Evolutionary conservation across 345 rosid species (phyloP), one percentile per base, ranked within the genome.

Genomic region (Eucalyptus camaldulensis): DNA sequence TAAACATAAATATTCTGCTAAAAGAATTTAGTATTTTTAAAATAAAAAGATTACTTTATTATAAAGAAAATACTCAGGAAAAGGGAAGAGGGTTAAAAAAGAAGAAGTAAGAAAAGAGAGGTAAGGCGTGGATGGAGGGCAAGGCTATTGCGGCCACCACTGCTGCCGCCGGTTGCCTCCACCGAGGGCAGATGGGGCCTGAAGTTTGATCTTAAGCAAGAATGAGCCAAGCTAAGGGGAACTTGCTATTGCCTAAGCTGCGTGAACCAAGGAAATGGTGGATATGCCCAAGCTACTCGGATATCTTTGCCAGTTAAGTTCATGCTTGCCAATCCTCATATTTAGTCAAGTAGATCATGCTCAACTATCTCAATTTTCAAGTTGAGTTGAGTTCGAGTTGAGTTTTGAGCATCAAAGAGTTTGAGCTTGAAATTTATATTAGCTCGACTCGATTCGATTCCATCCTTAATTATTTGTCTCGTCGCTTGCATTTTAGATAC

Each of bases 221-320:
- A 29, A 62, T 62, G 33, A 62, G 31, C 33, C 15, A 13, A 62
- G 69, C 33, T 27, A 62, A 62, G 33, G 69, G 69, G 33, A 29
- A 62, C 69, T 62, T 13, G 33, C 33, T 12, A 6, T 27, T 29
- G 69, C 33, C 33, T 62, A 29, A 12, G 33, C 1, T 12, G 31
- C 0, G 5, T 29, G 69, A 62, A 27, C 8, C 2, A 27, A 58
- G 67, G 8, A 53, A 53, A 53, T 53, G 58, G 5, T 0, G 1
- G 1, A 8, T 53, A 53, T 53, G 58, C 58, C 58, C 58, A 53
- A 53, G 25, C 25, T 21, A 0, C 1, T 19, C 1, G 25, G 0
- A 53, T 19, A 53, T 53, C 5, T 53, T 53, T 53, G 10, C 10
- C 58, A 4, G 25, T 21, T 53, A 0, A 53, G 25, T 53, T 53